phyloP scores from a whole-genome alignment of 1,284 basidiomycete species.

The Cutaneotrichosporon cavernicola region DNA sequence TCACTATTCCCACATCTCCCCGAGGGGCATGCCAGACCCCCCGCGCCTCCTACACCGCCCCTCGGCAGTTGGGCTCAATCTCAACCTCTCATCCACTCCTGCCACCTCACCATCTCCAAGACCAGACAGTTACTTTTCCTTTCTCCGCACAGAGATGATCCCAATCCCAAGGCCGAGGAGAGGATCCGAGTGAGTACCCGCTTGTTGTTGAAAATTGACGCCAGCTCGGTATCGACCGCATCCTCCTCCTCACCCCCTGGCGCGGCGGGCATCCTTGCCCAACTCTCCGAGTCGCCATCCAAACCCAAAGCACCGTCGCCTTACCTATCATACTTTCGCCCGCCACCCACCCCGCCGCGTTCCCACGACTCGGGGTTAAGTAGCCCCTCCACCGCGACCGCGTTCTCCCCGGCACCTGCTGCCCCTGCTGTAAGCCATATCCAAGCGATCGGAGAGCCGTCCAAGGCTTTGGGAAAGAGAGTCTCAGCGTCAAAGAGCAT shows the following conservation, averaged over 20 bases:
- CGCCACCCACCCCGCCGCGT: background rate
- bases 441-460: background rate
- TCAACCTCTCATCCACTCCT: background rate
- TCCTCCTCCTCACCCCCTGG: background rate
- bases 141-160: background rate
- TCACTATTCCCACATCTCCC: background rate
- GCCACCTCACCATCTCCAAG: background rate
- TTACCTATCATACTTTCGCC: background rate
- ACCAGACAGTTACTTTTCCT: background rate
- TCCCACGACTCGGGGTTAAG: background rate
- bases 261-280: background rate
- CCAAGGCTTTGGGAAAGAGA: background rate
- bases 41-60: background rate
- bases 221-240: background rate
- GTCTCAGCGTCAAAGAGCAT: background rate
- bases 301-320: background rate
- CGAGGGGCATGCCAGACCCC: background rate
- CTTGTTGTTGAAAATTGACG: background rate
- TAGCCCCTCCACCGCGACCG: background rate
- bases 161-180: background rate
- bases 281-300: background rate
- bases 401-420: background rate
- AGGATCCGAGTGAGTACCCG: background rate
- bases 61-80: background rate
- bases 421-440: background rate